Conservation (phyloP, 169 alveolate genomes). For the Cryptosporidium sp. region DNA sequence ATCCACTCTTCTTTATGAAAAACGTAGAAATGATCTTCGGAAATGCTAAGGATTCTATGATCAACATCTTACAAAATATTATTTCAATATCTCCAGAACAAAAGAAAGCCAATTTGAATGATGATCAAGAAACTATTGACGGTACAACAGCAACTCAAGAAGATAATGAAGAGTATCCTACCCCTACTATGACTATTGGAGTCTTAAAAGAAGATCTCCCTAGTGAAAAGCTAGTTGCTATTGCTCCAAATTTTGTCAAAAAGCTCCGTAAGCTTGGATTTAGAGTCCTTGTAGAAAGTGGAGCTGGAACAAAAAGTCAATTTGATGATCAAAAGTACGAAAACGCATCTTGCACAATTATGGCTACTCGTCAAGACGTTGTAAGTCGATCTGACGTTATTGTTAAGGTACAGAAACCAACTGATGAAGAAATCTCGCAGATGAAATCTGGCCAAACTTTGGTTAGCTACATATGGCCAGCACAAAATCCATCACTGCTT, state of each 20-base stretch:
- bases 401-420: constrained; percentile 85
- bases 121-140: constrained; percentile 39
- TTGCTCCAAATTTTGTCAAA: constrained; percentile 87
- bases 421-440: constrained; percentile 80
- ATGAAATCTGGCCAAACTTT: constrained; percentile 83
- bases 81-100: constrained; percentile 29
- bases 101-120: background rate
- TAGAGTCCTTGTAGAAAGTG: constrained; percentile 85
- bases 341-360: constrained; percentile 81
- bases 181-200: constrained; percentile 76
- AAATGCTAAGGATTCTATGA: constrained; percentile 85
- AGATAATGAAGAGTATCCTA: constrained; percentile 49
- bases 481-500: constrained; percentile 79
- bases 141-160: constrained; percentile 6
- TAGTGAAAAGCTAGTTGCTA: constrained; percentile 84
- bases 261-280: constrained; percentile 85
- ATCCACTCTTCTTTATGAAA: constrained; percentile 90
- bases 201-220: constrained; percentile 80
- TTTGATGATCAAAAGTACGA: constrained; percentile 83
- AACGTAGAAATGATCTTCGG: constrained; percentile 92
- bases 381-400: constrained; percentile 82
- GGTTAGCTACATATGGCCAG: constrained; percentile 88
- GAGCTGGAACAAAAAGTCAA: constrained; percentile 87
- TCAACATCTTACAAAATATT: constrained; percentile 22
- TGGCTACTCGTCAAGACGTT: constrained; percentile 79